Base-by-base conservation (phyloP, 2,329 filamentous ascomycete species). In the Furcasterigmium furcatum region DNA sequence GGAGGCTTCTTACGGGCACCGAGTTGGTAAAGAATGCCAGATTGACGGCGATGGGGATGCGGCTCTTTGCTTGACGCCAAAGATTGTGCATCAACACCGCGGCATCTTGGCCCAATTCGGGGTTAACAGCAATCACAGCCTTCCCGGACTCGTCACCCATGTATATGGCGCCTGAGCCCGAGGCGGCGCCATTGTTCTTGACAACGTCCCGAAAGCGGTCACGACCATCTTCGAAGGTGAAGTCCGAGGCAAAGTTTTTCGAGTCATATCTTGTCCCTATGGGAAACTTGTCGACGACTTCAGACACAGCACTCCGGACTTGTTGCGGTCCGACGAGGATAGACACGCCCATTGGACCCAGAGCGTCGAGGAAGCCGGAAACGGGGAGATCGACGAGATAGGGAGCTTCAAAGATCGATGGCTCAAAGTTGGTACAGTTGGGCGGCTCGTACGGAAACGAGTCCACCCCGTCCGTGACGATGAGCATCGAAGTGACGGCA, bases 181-280 rank as follows among this genome's bases (percentile, higher is more conserved):
- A 14, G 2, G 12, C 39, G 4, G 10, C 9, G 19, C 25, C 25
- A 14, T 72, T 71, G 3, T 62, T 58, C 3, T 60, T 46, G 41
- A 85, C 71, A 46, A 73, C 78, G 38, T 69, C 53, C 30, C 76
- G 72, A 57, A 84, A 82, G 5, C 74, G 69, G n/a, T 68, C 58
- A 2, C 80, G 58, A 2, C 64, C 73, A 43, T 76, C 61, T 4
- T 80, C 70, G 3, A 68, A 49, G 24, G 74, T 62, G 6, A 67
- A 48, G 25, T 52, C 46, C 21, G 53, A 49, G 9, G 56, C 49
- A 6, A 59, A 54, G 22, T 55, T 18, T 14, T 30, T 30, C 16
- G 46, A 32, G 18, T 48, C 20, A 35, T 48, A 48, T 3, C 21
- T n/a, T 2, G 27, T 16, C 5, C 46, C 47, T 14, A 54, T 32